Percentiles rank a stretch among this genome's conserved stretches.
Evolutionary conservation across 1,284 basidiomycete genomes (phyloP).

Genomic region (Trichosporon coremiiforme): DNA sequence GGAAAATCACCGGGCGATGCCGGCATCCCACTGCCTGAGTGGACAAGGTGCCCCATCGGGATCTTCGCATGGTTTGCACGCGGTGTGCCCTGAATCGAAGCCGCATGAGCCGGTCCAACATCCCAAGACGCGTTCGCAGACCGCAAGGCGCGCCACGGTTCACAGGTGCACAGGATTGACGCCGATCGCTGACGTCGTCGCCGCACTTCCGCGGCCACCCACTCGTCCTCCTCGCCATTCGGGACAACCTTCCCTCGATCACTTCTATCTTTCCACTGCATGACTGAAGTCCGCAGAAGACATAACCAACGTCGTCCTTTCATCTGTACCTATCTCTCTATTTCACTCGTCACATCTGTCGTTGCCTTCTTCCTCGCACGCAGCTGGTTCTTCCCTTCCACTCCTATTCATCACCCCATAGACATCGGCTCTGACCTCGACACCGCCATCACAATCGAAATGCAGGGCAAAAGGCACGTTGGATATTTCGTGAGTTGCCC

Average conservation of each 20-base stretch:
- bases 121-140: background rate
- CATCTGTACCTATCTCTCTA: background rate
- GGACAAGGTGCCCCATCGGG: background rate
- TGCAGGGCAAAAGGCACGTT: slow-evolving; percentile 37
- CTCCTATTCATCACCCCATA: background rate
- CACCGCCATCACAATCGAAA: slow-evolving; percentile 9
- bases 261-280: background rate
- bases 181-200: slow-evolving; percentile 14
- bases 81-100: background rate
- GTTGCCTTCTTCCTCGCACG: slow-evolving; percentile 5
- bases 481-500: slow-evolving; percentile 45
- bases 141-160: too few species aligned
- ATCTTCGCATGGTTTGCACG: background rate
- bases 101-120: too few species aligned
- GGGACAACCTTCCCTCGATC: background rate
- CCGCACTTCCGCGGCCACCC: background rate
- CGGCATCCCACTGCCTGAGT: background rate
- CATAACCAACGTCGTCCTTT: background rate
- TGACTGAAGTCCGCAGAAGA: slow-evolving; percentile 3
- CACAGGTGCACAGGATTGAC: background rate
- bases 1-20: slow-evolving; percentile 11
- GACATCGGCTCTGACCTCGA: background rate
- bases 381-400: background rate
- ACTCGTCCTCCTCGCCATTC: background rate
- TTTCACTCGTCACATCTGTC: background rate